A percentile compares a stretch with the other conserved stretches of the same genome.
Conservation (phyloP, 2,329 filamentous ascomycete genomes). For the Alternaria longipes region DNA sequence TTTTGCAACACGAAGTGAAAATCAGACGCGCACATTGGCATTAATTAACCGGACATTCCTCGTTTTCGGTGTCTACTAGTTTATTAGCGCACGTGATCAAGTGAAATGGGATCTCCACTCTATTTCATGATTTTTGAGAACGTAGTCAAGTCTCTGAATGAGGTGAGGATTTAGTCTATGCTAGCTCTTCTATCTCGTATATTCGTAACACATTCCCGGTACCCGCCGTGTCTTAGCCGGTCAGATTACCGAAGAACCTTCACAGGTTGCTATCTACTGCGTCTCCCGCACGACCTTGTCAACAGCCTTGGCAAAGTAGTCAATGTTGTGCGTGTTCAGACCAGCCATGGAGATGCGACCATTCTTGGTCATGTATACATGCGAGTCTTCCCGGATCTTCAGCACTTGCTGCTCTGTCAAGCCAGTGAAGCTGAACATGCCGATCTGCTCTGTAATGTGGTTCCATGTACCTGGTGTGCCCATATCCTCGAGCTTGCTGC, state of each 20-base stretch:
- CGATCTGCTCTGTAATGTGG: slow-evolving; percentile 98
- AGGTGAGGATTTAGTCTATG: background rate
- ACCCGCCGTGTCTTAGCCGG: background rate
- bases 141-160: background rate
- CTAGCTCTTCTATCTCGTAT: background rate
- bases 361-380: slow-evolving; percentile 96
- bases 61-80: background rate
- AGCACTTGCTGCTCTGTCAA: slow-evolving; percentile 76
- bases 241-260: background rate
- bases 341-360: slow-evolving; percentile 98
- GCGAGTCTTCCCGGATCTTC: slow-evolving; percentile 73
- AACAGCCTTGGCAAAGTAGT: slow-evolving; percentile 90
- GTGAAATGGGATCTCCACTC: background rate
- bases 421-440: slow-evolving; percentile 98
- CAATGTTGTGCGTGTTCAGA: slow-evolving; percentile 89
- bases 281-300: slow-evolving; percentile 79
- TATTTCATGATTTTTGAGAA: background rate
- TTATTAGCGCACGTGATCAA: background rate
- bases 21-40: background rate
- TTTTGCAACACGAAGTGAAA: background rate
- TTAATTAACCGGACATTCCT: background rate
- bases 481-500: slow-evolving; percentile 81
- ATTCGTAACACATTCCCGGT: background rate
- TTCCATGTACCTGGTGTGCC: slow-evolving; percentile 92
- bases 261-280: slow-evolving; percentile 32